Conservation (phyloP, 1,284 basidiomycete genomes). For the Moesziomyces sp. region DNA sequence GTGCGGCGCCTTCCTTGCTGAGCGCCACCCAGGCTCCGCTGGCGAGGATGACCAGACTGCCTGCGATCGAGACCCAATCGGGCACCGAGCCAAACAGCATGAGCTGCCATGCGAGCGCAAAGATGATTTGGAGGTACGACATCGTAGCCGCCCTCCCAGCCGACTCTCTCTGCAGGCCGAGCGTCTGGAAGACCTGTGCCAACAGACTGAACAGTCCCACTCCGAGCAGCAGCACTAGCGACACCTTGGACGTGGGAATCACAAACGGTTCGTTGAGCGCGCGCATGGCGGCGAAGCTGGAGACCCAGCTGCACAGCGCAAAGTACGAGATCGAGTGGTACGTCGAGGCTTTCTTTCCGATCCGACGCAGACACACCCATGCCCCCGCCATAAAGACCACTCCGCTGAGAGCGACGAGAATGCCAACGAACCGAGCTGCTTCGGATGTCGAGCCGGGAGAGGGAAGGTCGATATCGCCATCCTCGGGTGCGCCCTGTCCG, state of each 20-base stretch:
- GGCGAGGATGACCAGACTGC: constrained; percentile 39
- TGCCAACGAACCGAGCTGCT: constrained; percentile 29
- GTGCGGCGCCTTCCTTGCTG: constrained; percentile 19
- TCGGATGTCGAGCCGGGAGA: constrained; percentile 18
- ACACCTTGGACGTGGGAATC: constrained; percentile 25
- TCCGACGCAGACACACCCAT: constrained; percentile 77
- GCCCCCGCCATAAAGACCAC: constrained; percentile 75
- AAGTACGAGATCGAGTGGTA: constrained; percentile 79
- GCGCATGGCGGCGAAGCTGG: constrained; percentile 69
- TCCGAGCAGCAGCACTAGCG: constrained; percentile 30
- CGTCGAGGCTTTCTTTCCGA: constrained; percentile 79
- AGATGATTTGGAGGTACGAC: constrained; percentile 50
- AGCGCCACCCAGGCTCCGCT: constrained; percentile 45
- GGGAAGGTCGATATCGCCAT: constrained; percentile 29
- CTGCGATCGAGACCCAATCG: constrained; percentile 34
- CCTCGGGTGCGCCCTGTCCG: constrained; percentile 34
- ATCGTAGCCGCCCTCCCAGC: constrained; percentile 49
- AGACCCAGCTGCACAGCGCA: constrained; percentile 74
- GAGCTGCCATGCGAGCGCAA: constrained; percentile 42
- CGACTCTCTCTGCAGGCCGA: constrained; percentile 52
- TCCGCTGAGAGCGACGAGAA: constrained; percentile 73
- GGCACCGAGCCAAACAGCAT: constrained; percentile 27
- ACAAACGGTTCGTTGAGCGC: constrained; percentile 35
- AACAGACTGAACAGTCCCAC: constrained; percentile 51
- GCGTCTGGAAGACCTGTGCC: constrained; percentile 52